Base-by-base conservation (phyloP, 2,329 filamentous ascomycete genomes). In the Hortaea sp. region DNA sequence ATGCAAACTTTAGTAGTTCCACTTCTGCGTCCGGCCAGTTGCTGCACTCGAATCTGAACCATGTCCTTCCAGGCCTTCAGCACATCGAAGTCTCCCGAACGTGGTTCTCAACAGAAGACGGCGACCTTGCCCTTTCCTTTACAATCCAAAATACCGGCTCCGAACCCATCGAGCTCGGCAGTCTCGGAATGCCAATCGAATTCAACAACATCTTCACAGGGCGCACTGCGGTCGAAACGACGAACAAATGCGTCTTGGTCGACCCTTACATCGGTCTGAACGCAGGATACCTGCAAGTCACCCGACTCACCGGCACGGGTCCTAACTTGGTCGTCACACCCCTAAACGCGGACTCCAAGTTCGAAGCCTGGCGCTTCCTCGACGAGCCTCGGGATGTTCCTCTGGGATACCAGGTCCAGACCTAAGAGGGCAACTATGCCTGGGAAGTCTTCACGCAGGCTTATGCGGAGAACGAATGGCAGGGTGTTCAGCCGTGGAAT, bases 141-240 rank as follows among this genome's bases (percentile, higher is more conserved):
- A 76, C 69, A 2, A 52, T 79, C 13, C 65, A 63, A 7, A 80
- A 79, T 49, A 60, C 59, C 0, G 70, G 59, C 0, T 52, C 54
- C 0, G 50, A 56, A 0, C 48, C 63, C 0, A 46, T 81, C 2
- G 77, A 81, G 48, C 60, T 81, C 5, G 78, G 78, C 1, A 72
- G 72, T 41, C 64, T 81, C 1, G 78, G 77, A 0, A 72, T 81
- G 43, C 77, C 77, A 0, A 69, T 76, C 13, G 75, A 78, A 56
- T 78, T 80, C 64, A 81, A 81, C 63, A 81, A 74, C 58, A 79
- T 81, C 53, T 81, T 81, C 55, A 77, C 70, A 9, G 66, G 66
- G 39, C 69, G 75, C 6, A 59, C 63, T 1, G 69, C 75, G 0
- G 62, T 63, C 2, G 69, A 76, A 5, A 77, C 72, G 5, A 69